Percentiles rank a stretch among this genome's conserved stretches.
phyloP scores from a whole-genome alignment of 1,284 basidiomycete genomes.

The Ustilago hordei region DNA sequence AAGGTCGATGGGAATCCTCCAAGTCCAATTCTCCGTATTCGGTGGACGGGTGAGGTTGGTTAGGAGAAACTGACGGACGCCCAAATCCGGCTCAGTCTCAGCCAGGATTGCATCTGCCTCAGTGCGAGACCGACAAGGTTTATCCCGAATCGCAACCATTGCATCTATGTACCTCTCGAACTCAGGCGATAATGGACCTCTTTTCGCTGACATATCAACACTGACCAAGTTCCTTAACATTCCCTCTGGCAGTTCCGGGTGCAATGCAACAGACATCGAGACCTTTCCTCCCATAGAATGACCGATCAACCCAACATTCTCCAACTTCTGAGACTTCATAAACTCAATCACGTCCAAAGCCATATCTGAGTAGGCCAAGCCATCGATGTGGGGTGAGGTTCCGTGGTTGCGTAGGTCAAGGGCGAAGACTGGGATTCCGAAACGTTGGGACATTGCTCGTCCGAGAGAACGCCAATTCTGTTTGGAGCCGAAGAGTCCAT shows the following conservation, averaged over 20 bases:
- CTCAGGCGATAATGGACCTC: constrained; percentile 76
- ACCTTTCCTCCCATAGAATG: constrained; percentile 94
- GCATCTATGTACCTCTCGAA: constrained; percentile 75
- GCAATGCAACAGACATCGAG: constrained; percentile 81
- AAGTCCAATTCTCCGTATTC: constrained; percentile 72
- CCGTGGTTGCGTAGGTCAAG: constrained; percentile 89
- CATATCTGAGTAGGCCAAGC: constrained; percentile 79
- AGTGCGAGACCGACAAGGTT: constrained; percentile 74
- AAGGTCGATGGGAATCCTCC: constrained; percentile 80
- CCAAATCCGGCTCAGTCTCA: constrained; percentile 76
- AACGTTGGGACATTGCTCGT: constrained; percentile 75
- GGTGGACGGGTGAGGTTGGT: constrained; percentile 78
- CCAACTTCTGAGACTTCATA: constrained; percentile 70
- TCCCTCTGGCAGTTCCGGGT: constrained; percentile 71
- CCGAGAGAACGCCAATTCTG: constrained; percentile 82
- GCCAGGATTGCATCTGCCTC: constrained; percentile 78
- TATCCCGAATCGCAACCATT: constrained; percentile 78
- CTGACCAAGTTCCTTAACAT: constrained; percentile 77
- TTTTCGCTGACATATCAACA: constrained; percentile 82
- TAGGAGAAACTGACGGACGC: constrained; percentile 81
- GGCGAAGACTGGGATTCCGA: constrained; percentile 78
- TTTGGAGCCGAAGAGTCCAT: constrained; percentile 77
- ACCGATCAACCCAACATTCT: constrained; percentile 79
- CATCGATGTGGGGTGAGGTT: constrained; percentile 77
- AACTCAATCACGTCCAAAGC: constrained; percentile 78